These are phyloP conservation scores for Juglanconis oblonga DNA, from an alignment of 2,329 filamentous ascomycete species.

Conservation along the genomic window DNA sequence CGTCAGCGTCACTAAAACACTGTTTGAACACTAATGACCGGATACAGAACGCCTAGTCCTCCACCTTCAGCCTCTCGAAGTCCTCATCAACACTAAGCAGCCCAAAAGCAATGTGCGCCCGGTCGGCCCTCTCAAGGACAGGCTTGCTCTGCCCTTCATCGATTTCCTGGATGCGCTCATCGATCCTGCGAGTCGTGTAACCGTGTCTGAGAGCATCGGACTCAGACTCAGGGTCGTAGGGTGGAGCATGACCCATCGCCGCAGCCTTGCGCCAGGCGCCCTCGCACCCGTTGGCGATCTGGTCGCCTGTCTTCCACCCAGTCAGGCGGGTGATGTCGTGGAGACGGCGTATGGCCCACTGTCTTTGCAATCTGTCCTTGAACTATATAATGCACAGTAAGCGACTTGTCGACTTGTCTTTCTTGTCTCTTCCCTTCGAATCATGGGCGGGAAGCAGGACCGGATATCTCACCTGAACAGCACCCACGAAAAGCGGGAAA, in stretches of 20 bases:
- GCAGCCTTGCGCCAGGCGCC: slow-evolving; percentile 76
- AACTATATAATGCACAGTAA: slow-evolving; percentile 56
- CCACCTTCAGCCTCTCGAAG: slow-evolving; percentile 60
- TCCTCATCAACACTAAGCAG: slow-evolving; percentile 76
- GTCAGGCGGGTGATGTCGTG: slow-evolving; percentile 75
- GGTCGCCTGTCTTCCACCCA: slow-evolving; percentile 80
- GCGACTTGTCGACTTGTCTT: slow-evolving; percentile 20
- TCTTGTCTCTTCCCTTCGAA: slow-evolving; percentile 83
- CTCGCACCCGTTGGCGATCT: slow-evolving; percentile 83
- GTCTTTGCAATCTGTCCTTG: slow-evolving; percentile 66
- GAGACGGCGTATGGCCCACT: slow-evolving; percentile 73
- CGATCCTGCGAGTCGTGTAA: slow-evolving; percentile 50
- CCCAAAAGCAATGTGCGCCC: slow-evolving; percentile 74
- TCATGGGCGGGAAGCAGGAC: slow-evolving; percentile 45
- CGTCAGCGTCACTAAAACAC: not conserved
- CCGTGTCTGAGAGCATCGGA: slow-evolving; percentile 14
- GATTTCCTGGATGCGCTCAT: slow-evolving; percentile 48
- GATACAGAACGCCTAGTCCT: slow-evolving; percentile 23
- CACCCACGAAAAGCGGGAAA: slow-evolving; percentile 84
- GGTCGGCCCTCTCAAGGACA: slow-evolving; percentile 59
- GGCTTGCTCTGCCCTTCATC: slow-evolving; percentile 42
- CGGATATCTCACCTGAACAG: slow-evolving; percentile 56
- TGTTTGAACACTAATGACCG: not conserved
- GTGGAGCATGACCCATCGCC: slow-evolving; percentile 70
- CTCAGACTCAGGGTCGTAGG: slow-evolving; percentile 54